These are phyloP conservation scores for Vanilla planifolia DNA, from an alignment of 106 monocot genomes.

Conservation along the genomic window DNA sequence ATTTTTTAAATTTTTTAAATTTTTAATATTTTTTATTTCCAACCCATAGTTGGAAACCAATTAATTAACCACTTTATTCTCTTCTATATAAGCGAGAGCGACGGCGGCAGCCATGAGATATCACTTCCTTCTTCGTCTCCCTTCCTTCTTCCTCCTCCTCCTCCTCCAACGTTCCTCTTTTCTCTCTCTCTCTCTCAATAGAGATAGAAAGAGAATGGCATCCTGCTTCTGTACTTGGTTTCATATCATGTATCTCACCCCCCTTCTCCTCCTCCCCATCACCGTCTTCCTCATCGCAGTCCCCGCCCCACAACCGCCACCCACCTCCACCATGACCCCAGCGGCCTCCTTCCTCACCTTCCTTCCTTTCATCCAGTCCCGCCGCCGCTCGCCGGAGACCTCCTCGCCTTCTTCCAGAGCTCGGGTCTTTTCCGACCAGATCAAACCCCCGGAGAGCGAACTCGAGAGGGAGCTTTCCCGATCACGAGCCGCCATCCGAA, in stretches of 20 bases:
- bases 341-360: not conserved
- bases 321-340: not conserved
- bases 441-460: not conserved
- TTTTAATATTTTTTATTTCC: too few relatives aligned
- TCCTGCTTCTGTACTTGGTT: not conserved
- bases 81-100: too few relatives aligned
- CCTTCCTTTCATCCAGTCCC: too few relatives aligned
- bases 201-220: not conserved
- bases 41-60: too few relatives aligned
- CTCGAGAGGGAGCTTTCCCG: constrained; percentile 11
- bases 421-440: not conserved
- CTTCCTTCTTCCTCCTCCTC: not conserved
- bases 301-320: not conserved
- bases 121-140: too few relatives aligned
- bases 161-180: not conserved
- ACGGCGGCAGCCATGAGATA: too few relatives aligned
- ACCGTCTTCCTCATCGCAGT: constrained; percentile 5
- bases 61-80: too few relatives aligned
- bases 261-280: constrained; percentile 9
- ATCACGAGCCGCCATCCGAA: constrained; percentile 18
- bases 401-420: not conserved
- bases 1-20: too few relatives aligned
- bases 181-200: constrained; percentile 5
- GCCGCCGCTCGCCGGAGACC: not conserved
- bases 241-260: not conserved